phyloP scores from a whole-genome alignment of 2,329 filamentous ascomycete genomes.

The Talaromyces sp. region DNA sequence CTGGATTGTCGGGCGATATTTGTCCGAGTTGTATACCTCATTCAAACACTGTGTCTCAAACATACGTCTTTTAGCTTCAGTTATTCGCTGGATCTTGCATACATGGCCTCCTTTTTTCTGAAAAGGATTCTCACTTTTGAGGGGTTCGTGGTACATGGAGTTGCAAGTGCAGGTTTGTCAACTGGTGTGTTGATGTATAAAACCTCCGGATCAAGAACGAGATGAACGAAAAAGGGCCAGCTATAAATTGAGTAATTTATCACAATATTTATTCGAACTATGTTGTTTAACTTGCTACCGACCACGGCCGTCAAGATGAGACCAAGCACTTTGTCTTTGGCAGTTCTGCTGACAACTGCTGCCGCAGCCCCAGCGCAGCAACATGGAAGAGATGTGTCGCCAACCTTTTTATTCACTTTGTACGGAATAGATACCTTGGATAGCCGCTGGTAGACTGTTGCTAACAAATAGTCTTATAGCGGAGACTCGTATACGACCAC shows the following conservation, averaged over 20 bases:
- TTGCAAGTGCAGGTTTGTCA: too few relatives aligned
- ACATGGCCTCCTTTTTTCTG: not conserved
- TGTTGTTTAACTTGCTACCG: not conserved
- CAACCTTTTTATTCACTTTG: not conserved
- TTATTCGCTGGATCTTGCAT: not conserved
- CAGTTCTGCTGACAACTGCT: not conserved
- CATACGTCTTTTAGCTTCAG: not conserved
- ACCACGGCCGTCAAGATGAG: not conserved
- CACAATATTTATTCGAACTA: not conserved
- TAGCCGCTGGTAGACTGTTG: not conserved
- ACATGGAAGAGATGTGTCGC: not conserved
- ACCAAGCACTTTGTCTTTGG: not conserved
- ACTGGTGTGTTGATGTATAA: too few relatives aligned
- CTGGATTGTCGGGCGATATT: not conserved
- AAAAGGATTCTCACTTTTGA: not conserved
- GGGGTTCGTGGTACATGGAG: not conserved
- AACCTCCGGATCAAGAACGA: not conserved
- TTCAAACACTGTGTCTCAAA: not conserved
- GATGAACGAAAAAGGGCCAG: not conserved
- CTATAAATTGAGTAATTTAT: not conserved
- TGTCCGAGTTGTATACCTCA: not conserved
- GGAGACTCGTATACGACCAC: constrained; percentile 58
- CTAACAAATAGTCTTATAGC: constrained; percentile 22
- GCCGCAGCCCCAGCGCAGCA: not conserved
- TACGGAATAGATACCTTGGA: not conserved